Conservation (phyloP, 2,329 filamentous ascomycete genomes). For the Neofusicoccum parvum region DNA sequence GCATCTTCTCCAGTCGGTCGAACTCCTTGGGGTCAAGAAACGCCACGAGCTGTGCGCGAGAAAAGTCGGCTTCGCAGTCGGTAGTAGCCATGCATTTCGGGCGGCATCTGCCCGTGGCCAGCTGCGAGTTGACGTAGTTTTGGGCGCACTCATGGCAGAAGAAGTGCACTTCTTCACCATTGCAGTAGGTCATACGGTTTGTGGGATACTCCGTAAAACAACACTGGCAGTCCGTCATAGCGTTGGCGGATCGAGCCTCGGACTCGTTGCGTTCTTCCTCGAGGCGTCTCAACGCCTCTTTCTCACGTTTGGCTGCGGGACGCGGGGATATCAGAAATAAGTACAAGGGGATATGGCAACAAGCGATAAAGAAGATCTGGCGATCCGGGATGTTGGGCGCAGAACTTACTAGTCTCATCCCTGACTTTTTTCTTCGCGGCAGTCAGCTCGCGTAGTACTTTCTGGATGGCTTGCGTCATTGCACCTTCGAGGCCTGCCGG, state of each 20-base stretch:
- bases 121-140: conserved; percentile 65
- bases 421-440: conserved; percentile 34
- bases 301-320: conserved; percentile 30
- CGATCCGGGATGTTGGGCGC: not conserved
- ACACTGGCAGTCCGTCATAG: conserved; percentile 67
- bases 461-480: conserved; percentile 9
- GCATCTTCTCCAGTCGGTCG: conserved; percentile 67
- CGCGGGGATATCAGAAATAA: conserved; percentile 1
- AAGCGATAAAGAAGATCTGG: not conserved
- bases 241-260: conserved; percentile 38
- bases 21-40: conserved; percentile 63
- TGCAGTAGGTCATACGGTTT: conserved; percentile 70
- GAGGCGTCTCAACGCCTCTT: conserved; percentile 27
- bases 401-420: conserved; percentile 27
- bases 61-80: conserved; percentile 66
- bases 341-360: too few species aligned
- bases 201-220: conserved; percentile 69
- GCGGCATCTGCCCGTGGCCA: conserved; percentile 70
- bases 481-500: not conserved
- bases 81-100: conserved; percentile 71
- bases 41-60: conserved; percentile 53
- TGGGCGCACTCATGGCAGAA: conserved; percentile 72
- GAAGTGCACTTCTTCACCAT: conserved; percentile 61
- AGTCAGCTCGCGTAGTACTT: not conserved
- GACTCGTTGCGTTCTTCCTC: conserved; percentile 41